Base-by-base conservation (phyloP, 2,329 filamentous ascomycete species). In the Bertia moriformis region DNA sequence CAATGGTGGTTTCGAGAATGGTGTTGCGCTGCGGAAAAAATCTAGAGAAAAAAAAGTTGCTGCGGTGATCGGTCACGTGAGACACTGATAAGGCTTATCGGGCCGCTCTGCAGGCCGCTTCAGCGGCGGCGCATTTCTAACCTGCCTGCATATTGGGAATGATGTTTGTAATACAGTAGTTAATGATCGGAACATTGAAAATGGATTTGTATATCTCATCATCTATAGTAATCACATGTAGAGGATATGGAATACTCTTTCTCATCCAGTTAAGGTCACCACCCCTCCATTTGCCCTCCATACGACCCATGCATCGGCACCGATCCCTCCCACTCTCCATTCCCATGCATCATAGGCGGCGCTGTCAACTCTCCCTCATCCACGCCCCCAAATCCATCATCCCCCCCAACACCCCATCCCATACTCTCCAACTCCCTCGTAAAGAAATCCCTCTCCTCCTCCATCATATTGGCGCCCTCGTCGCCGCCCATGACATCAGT, bases 401-500 rank as follows among this genome's bases (percentile, higher is more conserved):
- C 12, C 32, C 29, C 36, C 30, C 41, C 4, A 20, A 59, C 46
- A 1, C 62, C 62, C 63, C 63, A 67, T 4, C 62, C 64, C 53
- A 67, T 63, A 18, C 57, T 58, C 44, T 67, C 63, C 20, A 67
- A 49, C 42, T 67, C 64, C 4, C 63, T 54, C 17, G 58, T 55
- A 40, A 67, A 67, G 46, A 67, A 67, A 45, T 67, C 63, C 12
- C 62, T 51, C 43, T 66, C 64, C 40, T 66, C 62, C 27, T 63
- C 60, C 49, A 62, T 58, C 39, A 65, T 51, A 2, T 55, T 49
- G 4, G 57, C 49, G 4, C 54, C 56, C 19, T 58, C 56, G 42
- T 70, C 71, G 12, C 62, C 57, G 15, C 68, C 77, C 70, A 94
- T 84, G 42, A 79, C 73, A 42, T 87, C 82, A 15, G 83, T 83